phyloP scores from a whole-genome alignment of 2,329 filamentous ascomycete genomes.

The Macrophomina tecta region DNA sequence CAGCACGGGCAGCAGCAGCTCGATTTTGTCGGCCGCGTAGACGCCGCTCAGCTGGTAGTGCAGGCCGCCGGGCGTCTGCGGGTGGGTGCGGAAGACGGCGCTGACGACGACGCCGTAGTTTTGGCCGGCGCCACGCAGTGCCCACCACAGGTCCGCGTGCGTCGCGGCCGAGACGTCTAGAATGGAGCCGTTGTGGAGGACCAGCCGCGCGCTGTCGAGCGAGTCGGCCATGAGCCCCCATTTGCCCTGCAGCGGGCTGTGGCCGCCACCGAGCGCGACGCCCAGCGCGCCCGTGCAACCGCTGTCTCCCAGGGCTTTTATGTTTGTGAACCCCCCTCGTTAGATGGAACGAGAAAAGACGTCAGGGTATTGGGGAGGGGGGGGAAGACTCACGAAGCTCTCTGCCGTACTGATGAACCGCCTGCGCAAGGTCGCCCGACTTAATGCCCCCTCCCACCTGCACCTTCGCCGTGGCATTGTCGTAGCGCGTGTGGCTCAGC shows the following conservation, averaged over 20 bases:
- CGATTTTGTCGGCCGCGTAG: background rate
- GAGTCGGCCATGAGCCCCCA: constrained; percentile 10
- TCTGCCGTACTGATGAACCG: background rate
- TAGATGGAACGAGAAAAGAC: no score
- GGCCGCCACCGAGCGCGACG: constrained; percentile 4
- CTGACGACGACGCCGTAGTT: constrained; percentile 51
- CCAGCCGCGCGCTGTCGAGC: constrained; percentile 39
- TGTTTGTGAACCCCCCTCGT: no score
- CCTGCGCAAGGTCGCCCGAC: background rate
- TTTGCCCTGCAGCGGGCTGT: constrained; percentile 8
- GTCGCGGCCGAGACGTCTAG: constrained; percentile 49
- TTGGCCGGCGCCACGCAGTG: constrained; percentile 52
- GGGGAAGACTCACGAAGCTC: background rate
- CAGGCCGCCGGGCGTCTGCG: constrained; percentile 11
- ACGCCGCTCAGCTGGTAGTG: constrained; percentile 4
- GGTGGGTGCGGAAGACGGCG: constrained; percentile 12
- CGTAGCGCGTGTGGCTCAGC: background rate
- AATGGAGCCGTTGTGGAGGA: constrained; percentile 49
- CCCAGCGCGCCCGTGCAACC: constrained; percentile 13
- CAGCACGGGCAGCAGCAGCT: no score
- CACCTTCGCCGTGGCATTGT: background rate
- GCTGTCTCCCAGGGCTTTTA: background rate
- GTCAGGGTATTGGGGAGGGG: no score
- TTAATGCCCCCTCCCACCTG: background rate
- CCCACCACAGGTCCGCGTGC: constrained; percentile 59